phyloP scores from a whole-genome alignment of 495 filamentous ascomycete genomes.

The Penicillium daleae region DNA sequence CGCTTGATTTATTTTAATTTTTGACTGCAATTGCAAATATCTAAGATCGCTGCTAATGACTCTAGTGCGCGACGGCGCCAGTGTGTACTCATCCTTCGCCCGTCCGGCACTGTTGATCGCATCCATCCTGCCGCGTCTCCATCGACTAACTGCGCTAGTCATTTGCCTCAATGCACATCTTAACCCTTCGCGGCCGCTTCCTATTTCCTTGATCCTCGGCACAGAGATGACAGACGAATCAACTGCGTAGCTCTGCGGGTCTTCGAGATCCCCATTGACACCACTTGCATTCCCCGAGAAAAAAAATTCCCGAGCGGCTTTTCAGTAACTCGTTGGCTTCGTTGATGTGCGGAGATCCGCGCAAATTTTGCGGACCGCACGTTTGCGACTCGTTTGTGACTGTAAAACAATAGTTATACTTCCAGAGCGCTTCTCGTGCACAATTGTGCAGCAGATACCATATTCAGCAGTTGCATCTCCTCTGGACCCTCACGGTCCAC shows the following conservation, averaged over 20 bases:
- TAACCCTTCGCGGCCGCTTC: slow-evolving; percentile 5
- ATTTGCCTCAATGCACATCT: slow-evolving; percentile 13
- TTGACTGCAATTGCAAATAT: slow-evolving; percentile 7
- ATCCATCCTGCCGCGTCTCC: neutral
- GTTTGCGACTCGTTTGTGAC: neutral
- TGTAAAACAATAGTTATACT: neutral
- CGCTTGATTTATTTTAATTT: neutral
- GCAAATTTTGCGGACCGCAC: neutral
- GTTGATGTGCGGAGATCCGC: neutral
- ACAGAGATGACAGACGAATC: slow-evolving; percentile 9
- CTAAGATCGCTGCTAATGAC: slow-evolving; percentile 30
- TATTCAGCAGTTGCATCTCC: neutral
- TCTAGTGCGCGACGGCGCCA: slow-evolving; percentile 8
- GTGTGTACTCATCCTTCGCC: slow-evolving; percentile 19
- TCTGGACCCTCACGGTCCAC: neutral
- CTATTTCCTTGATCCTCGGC: slow-evolving; percentile 15
- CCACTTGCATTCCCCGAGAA: neutral
- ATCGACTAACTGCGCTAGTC: slow-evolving; percentile 14
- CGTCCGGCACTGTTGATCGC: slow-evolving; percentile 12
- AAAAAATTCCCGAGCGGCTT: neutral
- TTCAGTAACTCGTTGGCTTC: neutral
- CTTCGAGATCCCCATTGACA: neutral
- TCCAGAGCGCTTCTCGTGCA: neutral
- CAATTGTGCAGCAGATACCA: neutral
- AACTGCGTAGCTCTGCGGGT: slow-evolving; percentile 1